These are phyloP conservation scores for Lyophyllum decastes DNA, from an alignment of 768 basidiomycete genomes.

Conservation along the genomic window DNA sequence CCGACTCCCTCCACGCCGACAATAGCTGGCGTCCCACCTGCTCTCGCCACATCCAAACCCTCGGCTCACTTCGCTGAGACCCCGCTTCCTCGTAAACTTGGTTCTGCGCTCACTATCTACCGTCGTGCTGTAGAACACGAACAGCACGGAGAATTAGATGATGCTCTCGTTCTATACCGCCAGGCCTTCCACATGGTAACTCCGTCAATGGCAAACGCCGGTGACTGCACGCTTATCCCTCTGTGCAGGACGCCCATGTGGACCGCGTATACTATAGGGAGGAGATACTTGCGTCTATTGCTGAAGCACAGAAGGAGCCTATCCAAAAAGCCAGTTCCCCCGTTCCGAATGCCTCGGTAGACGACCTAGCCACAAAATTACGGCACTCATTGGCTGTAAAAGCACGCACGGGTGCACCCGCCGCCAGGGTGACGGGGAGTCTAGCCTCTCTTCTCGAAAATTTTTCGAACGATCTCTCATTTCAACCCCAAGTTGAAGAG, in stretches of 20 bases:
- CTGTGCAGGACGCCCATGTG: conserved; percentile 59
- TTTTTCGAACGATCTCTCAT: conserved; percentile 53
- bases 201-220: neutral
- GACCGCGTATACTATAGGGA: conserved; percentile 68
- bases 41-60: conserved; percentile 17
- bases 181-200: conserved; percentile 70
- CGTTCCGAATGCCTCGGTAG: conserved; percentile 16
- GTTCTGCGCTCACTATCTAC: conserved; percentile 66
- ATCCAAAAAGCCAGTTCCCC: conserved; percentile 11
- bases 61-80: conserved; percentile 25
- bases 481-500: conserved; percentile 71
- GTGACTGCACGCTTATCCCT: conserved; percentile 1
- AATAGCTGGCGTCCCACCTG: conserved; percentile 17
- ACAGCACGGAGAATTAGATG: conserved; percentile 71
- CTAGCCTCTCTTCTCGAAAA: conserved; percentile 48
- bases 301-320: conserved; percentile 24
- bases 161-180: conserved; percentile 76
- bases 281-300: conserved; percentile 45
- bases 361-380: conserved; percentile 26
- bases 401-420: conserved; percentile 15
- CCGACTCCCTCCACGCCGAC: conserved; percentile 20
- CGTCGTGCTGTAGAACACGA: conserved; percentile 71
- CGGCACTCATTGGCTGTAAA: conserved; percentile 28
- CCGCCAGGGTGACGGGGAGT: conserved; percentile 32
- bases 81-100: conserved; percentile 35